Evolutionary conservation across 352 stramenopile genomes (phyloP), one percentile per base, ranked within the genome.

Genomic region (Phytophthora melonis): DNA sequence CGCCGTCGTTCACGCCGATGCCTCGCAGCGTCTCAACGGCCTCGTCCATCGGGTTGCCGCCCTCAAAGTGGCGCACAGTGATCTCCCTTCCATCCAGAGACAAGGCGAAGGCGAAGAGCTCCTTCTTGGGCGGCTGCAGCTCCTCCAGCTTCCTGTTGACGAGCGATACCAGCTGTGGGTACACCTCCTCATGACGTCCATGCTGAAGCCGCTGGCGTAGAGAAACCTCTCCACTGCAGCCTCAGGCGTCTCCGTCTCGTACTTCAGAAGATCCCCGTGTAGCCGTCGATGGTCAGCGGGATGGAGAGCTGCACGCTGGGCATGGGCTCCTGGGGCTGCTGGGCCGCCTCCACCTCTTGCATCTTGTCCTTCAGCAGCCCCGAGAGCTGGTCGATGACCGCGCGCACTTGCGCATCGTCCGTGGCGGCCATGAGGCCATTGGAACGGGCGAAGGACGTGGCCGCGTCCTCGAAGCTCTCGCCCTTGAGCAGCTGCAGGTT

Each of bases 401-500:
- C 65, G 19, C 83, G 88, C 54, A 90, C 79, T 19, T 75, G 73
- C 11, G 66, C 66, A 41, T 87, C 80, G 57, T 93, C 82, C 47
- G 79, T 82, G 50, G 81, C 66, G 16, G 74, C 59, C 61, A 87
- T 73, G 23, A 95, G 79, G 1, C 86, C 87, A 41, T 93, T 82
- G 54, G 75, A 80, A n/a, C 78, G 81, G 6, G 83, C 85, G 58
- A 95, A 95, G 16, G 77, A 85, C 27, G 80, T 54, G 14, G 86
- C 88, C 0, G 88, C 88, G 34, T 88, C 78, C 58, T 94, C 81
- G 54, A 85, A 79, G 68, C 76, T 91, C 75, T 95, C 85, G 21
- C 88, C 88, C 5, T 79, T 82, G 62, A 93, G 68, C 39, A 95
- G 83, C 62, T 92, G 76, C 23, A 95, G 71, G 67, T 95, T 77